Evolutionary conservation across 2,329 filamentous ascomycete species (phyloP).

Genomic region (Paracoccidioides lutzii): DNA sequence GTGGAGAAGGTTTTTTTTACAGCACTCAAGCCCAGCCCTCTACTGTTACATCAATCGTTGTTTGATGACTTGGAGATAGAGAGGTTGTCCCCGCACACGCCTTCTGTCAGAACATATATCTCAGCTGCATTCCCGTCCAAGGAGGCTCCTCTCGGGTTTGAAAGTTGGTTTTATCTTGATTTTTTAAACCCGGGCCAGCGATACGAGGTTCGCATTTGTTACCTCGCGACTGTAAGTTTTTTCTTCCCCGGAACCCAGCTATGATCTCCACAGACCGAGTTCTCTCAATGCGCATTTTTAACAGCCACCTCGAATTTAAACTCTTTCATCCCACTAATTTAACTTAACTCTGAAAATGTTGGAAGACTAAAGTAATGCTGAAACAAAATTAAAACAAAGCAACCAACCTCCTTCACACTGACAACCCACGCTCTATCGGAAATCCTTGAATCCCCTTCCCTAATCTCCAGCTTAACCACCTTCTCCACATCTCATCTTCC

Average conservation of each 20-base stretch:
- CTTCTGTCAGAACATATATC: slow-evolving; percentile 50
- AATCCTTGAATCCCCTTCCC: slow-evolving; percentile 48
- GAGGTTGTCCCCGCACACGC: slow-evolving; percentile 46
- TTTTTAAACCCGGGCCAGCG: slow-evolving; percentile 56
- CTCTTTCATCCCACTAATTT: too few species aligned
- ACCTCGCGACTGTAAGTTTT: slow-evolving; percentile 70
- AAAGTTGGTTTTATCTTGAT: slow-evolving; percentile 70
- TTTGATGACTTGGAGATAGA: slow-evolving; percentile 51
- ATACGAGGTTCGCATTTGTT: slow-evolving; percentile 88
- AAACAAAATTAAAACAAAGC: slow-evolving; percentile 37
- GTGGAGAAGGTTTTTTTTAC: slow-evolving; percentile 86
- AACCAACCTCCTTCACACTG: slow-evolving; percentile 71
- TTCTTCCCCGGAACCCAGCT: neutral
- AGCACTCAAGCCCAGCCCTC: slow-evolving; percentile 47
- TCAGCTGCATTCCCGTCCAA: slow-evolving; percentile 53
- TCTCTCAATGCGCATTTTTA: too few species aligned
- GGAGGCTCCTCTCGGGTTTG: slow-evolving; percentile 41
- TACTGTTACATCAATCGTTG: slow-evolving; percentile 44
- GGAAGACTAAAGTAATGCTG: neutral
- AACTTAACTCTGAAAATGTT: too few species aligned
- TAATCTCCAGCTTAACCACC: slow-evolving; percentile 51
- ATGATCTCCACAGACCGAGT: too few species aligned
- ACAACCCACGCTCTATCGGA: slow-evolving; percentile 48
- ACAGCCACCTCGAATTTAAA: too few species aligned
- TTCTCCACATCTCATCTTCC: slow-evolving; percentile 45